phyloP scores from a whole-genome alignment of 768 basidiomycete genomes.

The Trametes coccinea region DNA sequence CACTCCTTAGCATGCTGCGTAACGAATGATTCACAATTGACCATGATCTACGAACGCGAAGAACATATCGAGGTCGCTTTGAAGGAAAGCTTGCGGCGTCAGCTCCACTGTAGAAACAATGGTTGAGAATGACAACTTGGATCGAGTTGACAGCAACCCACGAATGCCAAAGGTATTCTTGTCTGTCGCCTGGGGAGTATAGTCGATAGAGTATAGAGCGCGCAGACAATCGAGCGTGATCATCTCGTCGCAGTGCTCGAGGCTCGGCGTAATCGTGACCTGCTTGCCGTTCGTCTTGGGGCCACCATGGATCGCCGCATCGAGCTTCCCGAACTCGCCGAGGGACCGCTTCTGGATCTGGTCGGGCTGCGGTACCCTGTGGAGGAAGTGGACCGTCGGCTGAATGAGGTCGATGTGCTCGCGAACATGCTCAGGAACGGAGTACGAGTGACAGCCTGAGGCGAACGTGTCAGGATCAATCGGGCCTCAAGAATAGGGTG shows the following conservation, averaged over 20 bases:
- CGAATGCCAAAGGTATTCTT: constrained; percentile 36
- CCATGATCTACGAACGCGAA: constrained; percentile 18
- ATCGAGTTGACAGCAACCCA: constrained; percentile 10
- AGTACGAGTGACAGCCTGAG: constrained; percentile 58
- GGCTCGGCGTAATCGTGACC: constrained; percentile 22
- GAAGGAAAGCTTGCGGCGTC: constrained; percentile 44
- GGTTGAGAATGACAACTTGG: not conserved
- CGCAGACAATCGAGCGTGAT: constrained; percentile 35
- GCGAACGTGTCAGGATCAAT: no score
- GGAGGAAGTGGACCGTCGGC: constrained; percentile 68
- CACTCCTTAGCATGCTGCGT: no score
- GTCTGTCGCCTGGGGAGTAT: constrained; percentile 25
- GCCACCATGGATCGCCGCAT: constrained; percentile 2
- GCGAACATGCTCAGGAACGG: constrained; percentile 57
- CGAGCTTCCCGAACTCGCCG: constrained; percentile 9
- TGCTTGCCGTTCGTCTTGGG: constrained; percentile 20
- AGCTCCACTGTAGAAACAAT: constrained; percentile 38
- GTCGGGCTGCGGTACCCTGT: constrained; percentile 25
- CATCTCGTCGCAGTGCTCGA: constrained; percentile 29
- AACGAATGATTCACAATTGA: not conserved
- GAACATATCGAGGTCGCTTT: constrained; percentile 46
- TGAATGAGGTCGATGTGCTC: constrained; percentile 66
- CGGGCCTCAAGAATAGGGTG: constrained; percentile 12
- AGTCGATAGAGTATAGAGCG: constrained; percentile 34
- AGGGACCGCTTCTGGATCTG: constrained; percentile 42